phyloP scores from a whole-genome alignment of 1,284 basidiomycete genomes.

The Stygiomarasmius scandens region DNA sequence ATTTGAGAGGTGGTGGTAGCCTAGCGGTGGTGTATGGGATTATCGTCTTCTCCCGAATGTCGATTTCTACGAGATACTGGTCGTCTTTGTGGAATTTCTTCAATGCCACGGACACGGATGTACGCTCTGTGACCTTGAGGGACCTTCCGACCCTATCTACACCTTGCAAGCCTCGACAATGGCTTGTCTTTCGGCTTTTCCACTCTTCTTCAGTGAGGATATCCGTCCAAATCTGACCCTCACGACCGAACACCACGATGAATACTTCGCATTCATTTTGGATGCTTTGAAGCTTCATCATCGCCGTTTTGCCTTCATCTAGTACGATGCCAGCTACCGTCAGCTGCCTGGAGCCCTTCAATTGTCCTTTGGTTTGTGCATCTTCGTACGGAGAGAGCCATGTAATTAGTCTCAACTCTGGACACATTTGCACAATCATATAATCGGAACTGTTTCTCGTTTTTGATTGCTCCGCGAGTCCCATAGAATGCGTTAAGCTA shows the following conservation, averaged over 20 bases:
- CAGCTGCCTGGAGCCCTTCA: not conserved
- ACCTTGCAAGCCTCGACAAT: not conserved
- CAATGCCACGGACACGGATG: not conserved
- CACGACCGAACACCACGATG: not conserved
- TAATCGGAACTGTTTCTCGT: not conserved
- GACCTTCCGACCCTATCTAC: not conserved
- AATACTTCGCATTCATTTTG: not conserved
- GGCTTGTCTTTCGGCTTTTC: not conserved
- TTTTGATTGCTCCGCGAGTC: not conserved
- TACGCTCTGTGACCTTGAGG: not conserved
- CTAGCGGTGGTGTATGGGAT: not conserved
- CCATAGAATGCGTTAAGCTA: not conserved
- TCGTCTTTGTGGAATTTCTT: not conserved
- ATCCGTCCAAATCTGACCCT: not conserved
- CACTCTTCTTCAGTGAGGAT: not conserved
- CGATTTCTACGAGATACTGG: not conserved
- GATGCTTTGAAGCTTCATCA: not conserved
- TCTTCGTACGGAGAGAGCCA: not conserved
- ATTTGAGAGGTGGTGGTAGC: not conserved
- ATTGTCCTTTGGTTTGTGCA: not conserved
- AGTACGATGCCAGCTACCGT: not conserved
- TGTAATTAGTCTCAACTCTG: not conserved
- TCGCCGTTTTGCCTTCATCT: not conserved
- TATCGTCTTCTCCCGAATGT: not conserved
- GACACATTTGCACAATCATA: not conserved